These are phyloP conservation scores for Bretschneidera sinensis DNA, from an alignment of 345 rosid species.

Conservation along the genomic window DNA sequence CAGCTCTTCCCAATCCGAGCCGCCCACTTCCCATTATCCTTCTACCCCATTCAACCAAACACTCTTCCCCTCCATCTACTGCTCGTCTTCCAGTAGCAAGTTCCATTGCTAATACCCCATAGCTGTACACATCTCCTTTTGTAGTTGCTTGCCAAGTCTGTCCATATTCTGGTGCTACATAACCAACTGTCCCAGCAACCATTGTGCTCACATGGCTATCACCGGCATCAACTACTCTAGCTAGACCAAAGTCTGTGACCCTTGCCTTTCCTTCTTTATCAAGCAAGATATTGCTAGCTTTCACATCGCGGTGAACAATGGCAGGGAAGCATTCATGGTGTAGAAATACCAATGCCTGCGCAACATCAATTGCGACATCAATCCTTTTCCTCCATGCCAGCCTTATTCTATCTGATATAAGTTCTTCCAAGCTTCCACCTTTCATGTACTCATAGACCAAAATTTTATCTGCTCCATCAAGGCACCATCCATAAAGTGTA, in stretches of 20 bases:
- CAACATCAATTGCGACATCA: conserved; percentile 64
- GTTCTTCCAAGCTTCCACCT: conserved; percentile 86
- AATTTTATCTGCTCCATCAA: conserved; percentile 66
- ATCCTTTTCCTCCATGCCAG: conserved; percentile 63
- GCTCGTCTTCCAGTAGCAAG: conserved; percentile 87
- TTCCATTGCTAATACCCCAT: conserved; percentile 81
- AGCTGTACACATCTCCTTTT: conserved; percentile 93
- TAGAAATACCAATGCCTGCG: conserved; percentile 62
- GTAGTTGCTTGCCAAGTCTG: conserved; percentile 93
- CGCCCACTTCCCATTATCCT: conserved; percentile 49
- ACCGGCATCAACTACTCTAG: conserved; percentile 66
- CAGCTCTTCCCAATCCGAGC: conserved; percentile 23
- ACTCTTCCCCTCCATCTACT: conserved; percentile 88
- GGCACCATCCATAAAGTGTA: conserved; percentile 88
- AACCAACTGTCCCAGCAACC: conserved; percentile 89
- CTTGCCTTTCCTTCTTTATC: conserved; percentile 64
- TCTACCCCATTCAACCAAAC: conserved; percentile 79
- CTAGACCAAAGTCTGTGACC: conserved; percentile 89
- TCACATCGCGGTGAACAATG: conserved; percentile 89
- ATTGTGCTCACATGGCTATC: conserved; percentile 86
- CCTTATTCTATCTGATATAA: conserved; percentile 50
- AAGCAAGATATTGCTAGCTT: conserved; percentile 86
- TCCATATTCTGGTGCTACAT: conserved; percentile 94
- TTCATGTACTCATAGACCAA: conserved; percentile 85
- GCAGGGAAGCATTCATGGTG: conserved; percentile 93